Evolutionary conservation across 805 yeast genomes (phyloP).

Genomic region (Teunomyces panamensis): DNA sequence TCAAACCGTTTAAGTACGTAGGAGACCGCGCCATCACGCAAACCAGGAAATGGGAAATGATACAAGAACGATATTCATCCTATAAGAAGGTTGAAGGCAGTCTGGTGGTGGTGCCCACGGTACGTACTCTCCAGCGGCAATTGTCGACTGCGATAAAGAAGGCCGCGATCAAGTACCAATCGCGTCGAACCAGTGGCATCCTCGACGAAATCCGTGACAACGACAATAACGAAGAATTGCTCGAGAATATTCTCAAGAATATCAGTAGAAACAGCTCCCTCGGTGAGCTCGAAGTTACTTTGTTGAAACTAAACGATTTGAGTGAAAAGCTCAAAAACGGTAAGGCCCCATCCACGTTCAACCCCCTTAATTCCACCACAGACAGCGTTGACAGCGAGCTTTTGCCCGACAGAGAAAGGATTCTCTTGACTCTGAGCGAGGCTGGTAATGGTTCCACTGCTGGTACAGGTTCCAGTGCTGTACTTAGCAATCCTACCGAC

Average conservation of each 20-base stretch:
- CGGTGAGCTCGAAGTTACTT: conserved; percentile 27
- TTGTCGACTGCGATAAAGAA: conserved; percentile 30
- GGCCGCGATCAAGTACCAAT: conserved; percentile 13
- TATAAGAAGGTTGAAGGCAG: conserved; percentile 10
- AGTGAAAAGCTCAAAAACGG: conserved; percentile 31
- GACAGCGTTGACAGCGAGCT: background rate
- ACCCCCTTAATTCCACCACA: background rate
- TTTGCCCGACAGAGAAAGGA: background rate
- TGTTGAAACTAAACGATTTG: conserved; percentile 27
- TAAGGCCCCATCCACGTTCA: background rate
- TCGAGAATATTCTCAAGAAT: conserved; percentile 1
- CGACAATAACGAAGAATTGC: background rate
- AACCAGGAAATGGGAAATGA: conserved; percentile 34
- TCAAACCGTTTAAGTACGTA: conserved; percentile 36
- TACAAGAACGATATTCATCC: conserved; percentile 24
- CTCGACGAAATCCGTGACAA: conserved; percentile 5
- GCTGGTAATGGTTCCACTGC: background rate
- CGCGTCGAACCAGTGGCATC: conserved; percentile 8
- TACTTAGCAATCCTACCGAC: background rate
- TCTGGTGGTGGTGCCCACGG: conserved; percentile 26
- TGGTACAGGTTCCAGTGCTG: background rate
- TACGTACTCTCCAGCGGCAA: conserved; percentile 37
- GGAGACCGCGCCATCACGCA: conserved; percentile 33
- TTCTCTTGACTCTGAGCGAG: background rate
- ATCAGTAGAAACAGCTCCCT: conserved; percentile 18